These are phyloP conservation scores for Eucalyptus regnans DNA, from an alignment of 345 rosid genomes.

Conservation along the genomic window DNA sequence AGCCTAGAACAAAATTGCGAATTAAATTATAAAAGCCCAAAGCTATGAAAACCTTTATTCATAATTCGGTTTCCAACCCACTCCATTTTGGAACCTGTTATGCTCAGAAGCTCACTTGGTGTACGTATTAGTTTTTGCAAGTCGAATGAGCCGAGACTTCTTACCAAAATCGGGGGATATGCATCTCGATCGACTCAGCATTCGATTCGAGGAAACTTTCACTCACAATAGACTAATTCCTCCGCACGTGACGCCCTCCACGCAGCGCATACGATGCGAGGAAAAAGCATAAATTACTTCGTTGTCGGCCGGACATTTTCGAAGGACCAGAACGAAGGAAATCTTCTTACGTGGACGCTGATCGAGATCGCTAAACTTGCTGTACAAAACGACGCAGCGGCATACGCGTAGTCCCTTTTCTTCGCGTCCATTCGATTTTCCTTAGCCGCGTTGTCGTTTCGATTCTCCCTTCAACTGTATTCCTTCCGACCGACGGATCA, in stretches of 20 bases:
- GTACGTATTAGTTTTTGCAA: neutral
- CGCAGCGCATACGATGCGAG: neutral
- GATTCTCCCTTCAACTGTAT: neutral
- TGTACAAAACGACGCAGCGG: neutral
- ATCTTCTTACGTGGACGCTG: neutral
- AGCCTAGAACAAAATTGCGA: too few relatives aligned
- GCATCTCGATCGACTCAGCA: neutral
- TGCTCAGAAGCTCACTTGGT: neutral
- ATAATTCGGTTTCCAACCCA: neutral
- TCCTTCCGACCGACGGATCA: neutral
- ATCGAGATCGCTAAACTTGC: neutral
- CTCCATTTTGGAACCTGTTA: neutral
- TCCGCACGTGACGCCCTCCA: neutral
- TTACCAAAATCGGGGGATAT: neutral
- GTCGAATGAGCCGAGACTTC: neutral
- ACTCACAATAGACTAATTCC: neutral
- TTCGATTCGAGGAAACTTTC: neutral
- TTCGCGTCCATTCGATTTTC: neutral
- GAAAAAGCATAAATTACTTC: neutral
- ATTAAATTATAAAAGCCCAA: neutral
- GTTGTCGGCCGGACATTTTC: neutral
- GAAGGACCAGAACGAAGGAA: neutral
- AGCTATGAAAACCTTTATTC: neutral
- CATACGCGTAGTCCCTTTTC: rapidly evolving
- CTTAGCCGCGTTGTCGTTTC: neutral